phyloP scores from a whole-genome alignment of 1,284 basidiomycete genomes.

The Sporisorium sorghi region DNA sequence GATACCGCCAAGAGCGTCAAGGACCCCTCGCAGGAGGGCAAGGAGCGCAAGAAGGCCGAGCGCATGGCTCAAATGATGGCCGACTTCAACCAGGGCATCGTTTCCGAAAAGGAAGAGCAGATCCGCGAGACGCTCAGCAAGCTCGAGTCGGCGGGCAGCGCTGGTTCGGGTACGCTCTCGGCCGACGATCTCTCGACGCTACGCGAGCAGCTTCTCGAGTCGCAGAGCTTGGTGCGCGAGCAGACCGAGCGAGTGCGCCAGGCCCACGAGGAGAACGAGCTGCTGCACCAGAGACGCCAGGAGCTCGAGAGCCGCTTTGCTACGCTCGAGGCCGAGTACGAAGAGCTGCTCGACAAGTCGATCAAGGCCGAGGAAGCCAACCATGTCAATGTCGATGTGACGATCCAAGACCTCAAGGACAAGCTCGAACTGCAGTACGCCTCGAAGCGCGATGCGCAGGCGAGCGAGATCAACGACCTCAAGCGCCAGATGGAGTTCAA shows the following conservation, averaged over 20 bases:
- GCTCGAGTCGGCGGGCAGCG: constrained; percentile 74
- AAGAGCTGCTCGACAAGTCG: constrained; percentile 82
- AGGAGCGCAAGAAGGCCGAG: constrained; percentile 98
- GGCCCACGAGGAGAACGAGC: constrained; percentile 90
- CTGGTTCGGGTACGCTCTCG: constrained; percentile 68
- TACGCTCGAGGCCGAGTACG: constrained; percentile 90
- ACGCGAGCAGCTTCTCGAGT: constrained; percentile 87
- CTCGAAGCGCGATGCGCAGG: constrained; percentile 88
- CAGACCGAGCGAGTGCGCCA: constrained; percentile 88
- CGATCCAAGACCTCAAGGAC: constrained; percentile 88
- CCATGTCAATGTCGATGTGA: constrained; percentile 73
- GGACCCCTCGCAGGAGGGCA: constrained; percentile 82
- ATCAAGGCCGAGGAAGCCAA: constrained; percentile 67
- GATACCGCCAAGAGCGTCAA: constrained; percentile 48
- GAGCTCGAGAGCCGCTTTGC: constrained; percentile 87
- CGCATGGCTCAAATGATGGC: constrained; percentile 99
- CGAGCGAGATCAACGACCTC: constrained; percentile 86
- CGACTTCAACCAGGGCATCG: constrained; percentile 82
- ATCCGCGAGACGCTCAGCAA: constrained; percentile 84
- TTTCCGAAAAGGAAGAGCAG: constrained; percentile 93
- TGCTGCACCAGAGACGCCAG: constrained; percentile 82
- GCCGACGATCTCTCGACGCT: constrained; percentile 83
- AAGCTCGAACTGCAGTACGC: constrained; percentile 95
- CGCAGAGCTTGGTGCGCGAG: constrained; percentile 85
- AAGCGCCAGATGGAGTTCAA: constrained; percentile 91